Evolutionary conservation across 805 yeast genomes (phyloP), one percentile per base, ranked within the genome.

Genomic region (Wickerhamomyces strasburgensis): DNA sequence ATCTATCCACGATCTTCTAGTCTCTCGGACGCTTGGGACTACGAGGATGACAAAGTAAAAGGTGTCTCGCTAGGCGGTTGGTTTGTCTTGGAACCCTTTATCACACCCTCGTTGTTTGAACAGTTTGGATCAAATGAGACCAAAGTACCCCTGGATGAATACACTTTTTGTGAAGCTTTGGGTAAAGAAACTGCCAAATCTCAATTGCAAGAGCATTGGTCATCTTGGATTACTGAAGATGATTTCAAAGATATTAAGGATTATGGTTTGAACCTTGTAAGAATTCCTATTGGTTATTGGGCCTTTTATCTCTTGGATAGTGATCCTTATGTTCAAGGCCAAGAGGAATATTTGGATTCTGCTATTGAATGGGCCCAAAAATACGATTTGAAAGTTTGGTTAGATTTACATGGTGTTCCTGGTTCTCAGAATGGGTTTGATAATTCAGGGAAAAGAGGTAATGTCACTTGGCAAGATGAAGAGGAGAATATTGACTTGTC

Each of bases 381-480:
- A 28, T 58, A 78, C 47, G 79, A 69, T 13, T 61, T 85, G 43
- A 73, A 81, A 40, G 82, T 79, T 4, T 78, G 84, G 80, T 61
- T 85, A 35, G 94, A 85, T 52, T 60, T 85, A 37, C 95, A 85
- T 50, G 88, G 93, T 11, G 80, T 72, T 9, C 93, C 94, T 6
- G 93, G 90, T 1, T 80, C 89, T 2, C 94, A 85, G 53, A 85
- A 85, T 57, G 94, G 94, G 11, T 84, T 84, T 64, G 90, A 84
- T 52, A 85, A 84, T 50, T 78, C 86, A 6, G 95, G 95, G 2
- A 59, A 71, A 19, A 66, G 88, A 51, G 60, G 60, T 14, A 51
- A 56, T 14, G 47, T 67, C n/a, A 60, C 60, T 4, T 74, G 78
- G 78, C 63, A 62, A 36, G 35, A 47, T 5, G 35, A 44, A 0